Evolutionary conservation across 2,329 filamentous ascomycete genomes (phyloP), one percentile per base, ranked within the genome.

Genomic region (Apiospora phragmitis): DNA sequence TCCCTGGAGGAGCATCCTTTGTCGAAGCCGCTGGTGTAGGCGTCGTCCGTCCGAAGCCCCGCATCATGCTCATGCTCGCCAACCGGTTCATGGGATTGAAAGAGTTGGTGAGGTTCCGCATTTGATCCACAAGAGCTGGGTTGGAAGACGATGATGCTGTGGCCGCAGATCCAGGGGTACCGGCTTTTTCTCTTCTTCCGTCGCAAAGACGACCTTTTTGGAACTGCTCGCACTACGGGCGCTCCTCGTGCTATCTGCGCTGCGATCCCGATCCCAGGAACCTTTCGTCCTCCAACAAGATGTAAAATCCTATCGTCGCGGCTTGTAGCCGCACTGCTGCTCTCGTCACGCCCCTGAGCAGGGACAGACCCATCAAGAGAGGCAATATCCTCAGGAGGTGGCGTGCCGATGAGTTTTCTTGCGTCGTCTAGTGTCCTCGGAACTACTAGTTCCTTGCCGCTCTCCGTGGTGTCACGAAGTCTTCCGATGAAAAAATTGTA

Each of bases 401-500:
- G 90, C 0, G 92, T 93, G 77, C 90, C 93, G 73, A 99, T 93
- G 14, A 99, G 88, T 79, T 94, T 95, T 65, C 94, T 89, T 21
- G 95, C 96, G 77, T 99, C 96, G 76, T 97, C 96, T 0, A 99
- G 85, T 1, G 96, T 99, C 77, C 94, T 95, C 1, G 96, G 96
- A 0, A 97, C 87, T 8, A 90, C 82, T 2, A 90, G 86, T 21
- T 87, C 83, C 62, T 81, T 81, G 29, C 83, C 81, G 75, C 76
- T 82, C 76, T 75, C 86, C 80, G 78, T 89, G 83, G 75, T 90
- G 86, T 97, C 94, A 72, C 93, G 94, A 26, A 98, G 86, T 75
- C 94, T 93, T 21, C 95, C 95, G 69, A 99, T 90, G 32, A 99
- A 84, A 79, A 98, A 97, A 72, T 94, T 96, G 83, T 98, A 97